Percentiles rank a stretch among this genome's conserved stretches.
Evolutionary conservation across 192 early-diverging fungal genomes (phyloP).

Genomic region (Paraglomus occultum): DNA sequence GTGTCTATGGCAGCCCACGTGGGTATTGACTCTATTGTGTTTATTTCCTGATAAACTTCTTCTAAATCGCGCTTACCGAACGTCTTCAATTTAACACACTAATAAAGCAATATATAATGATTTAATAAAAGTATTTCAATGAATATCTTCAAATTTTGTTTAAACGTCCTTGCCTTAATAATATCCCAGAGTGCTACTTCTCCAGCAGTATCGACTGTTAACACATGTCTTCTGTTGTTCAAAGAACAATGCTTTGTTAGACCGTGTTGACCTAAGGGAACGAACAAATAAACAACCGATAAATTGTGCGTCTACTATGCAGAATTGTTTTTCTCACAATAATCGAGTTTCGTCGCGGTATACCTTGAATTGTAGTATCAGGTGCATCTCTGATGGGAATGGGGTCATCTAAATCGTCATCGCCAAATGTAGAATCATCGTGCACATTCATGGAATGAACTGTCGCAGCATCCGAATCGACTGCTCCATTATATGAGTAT

Average conservation of each 20-base stretch:
- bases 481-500: constrained; percentile 36
- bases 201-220: constrained; percentile 80
- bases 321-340: constrained; percentile 39
- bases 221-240: constrained; percentile 81
- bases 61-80: constrained; percentile 55
- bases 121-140: background rate
- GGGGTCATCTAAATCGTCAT: constrained; percentile 23
- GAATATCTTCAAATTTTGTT: background rate
- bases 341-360: constrained; percentile 15
- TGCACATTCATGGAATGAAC: constrained; percentile 39
- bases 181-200: constrained; percentile 92
- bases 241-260: constrained; percentile 66
- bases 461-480: constrained; percentile 35
- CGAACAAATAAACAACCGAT: background rate
- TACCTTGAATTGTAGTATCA: constrained; percentile 37
- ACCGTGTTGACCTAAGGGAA: constrained; percentile 54
- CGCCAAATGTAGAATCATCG: background rate
- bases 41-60: constrained; percentile 53
- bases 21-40: constrained; percentile 73
- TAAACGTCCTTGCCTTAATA: constrained; percentile 55
- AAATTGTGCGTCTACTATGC: background rate
- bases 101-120: background rate
- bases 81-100: constrained; percentile 57
- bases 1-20: constrained; percentile 95
- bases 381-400: constrained; percentile 41